Evolutionary conservation across 2,329 filamentous ascomycete species (phyloP), one percentile per base, ranked within the genome.

Genomic region (Aspergillus quadrilineatus): DNA sequence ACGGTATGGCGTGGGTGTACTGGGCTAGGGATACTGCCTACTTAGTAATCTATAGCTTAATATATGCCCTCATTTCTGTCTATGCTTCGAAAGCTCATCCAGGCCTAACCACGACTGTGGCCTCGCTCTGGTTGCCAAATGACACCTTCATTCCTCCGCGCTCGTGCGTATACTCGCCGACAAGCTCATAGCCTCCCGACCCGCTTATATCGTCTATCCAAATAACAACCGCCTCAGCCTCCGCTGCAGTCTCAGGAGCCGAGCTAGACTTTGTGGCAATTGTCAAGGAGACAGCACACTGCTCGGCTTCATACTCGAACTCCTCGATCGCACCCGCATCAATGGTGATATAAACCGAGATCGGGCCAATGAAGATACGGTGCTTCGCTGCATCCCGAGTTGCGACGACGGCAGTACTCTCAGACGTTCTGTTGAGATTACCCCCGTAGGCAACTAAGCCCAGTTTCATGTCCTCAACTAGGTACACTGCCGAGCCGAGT

Each of bases 391-490:
- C 45, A 36, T 48, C 45, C 29, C 32, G 14, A 6, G 45, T 14
- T 6, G 15, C 45, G 10, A 48, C 15, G 15, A 34, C 30, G 5
- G 36, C 30, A 10, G n/a, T 26, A 37, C 14, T 14, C 1, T 2
- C 34, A 34, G 29, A 32, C 0, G 3, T 34, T n/a, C 28, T 30
- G 36, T 39, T 30, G 15, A 58, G 1, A 34, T 75, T 71, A 0
- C 81, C 82, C 0, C 82, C 82, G 55, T 81, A 84, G 0, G 74
- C 78, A 1, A 80, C 64, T n/a, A 80, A 63, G 0, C 82, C 81
- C 4, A 81, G 71, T 1, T 71, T 70, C 0, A 65, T 53, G 55
- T 82, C 77, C 0, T 78, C 61, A 0, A 77, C 75, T 4, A 85
- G 69, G 54, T 83, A 85, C 0, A 78, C 78, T 0, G 76, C 77